Evolutionary conservation across 2,329 filamentous ascomycete genomes (phyloP).

Genomic region (Tolypocladium sp.): DNA sequence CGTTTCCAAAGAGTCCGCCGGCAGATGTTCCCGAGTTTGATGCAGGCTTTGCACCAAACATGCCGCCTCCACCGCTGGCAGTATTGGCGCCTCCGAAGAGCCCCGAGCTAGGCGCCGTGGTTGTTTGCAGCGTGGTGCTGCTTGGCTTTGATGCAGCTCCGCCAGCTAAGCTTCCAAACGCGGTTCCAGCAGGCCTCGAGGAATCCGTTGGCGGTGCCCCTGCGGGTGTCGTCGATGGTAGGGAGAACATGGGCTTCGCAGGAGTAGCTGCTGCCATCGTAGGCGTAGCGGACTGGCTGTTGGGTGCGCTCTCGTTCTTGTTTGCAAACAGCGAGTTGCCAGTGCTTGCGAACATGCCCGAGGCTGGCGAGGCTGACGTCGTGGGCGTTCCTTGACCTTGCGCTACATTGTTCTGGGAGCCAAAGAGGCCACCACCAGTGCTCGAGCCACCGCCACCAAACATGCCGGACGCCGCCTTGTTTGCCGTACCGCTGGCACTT

Average conservation of each 20-base stretch:
- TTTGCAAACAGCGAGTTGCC: constrained; percentile 20
- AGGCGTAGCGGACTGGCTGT: constrained; percentile 9
- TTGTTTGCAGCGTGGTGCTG: constrained; percentile 3
- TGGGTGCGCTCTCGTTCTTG: constrained; percentile 3
- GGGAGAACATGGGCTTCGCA: constrained; percentile 36
- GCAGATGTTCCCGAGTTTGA: constrained; percentile 10
- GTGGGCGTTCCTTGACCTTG: constrained; percentile 12
- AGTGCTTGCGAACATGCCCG: constrained; percentile 19
- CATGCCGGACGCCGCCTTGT: constrained; percentile 15
- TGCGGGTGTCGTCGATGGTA: constrained; percentile 37
- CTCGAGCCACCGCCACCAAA: constrained; percentile 11
- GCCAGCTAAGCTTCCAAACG: background rate
- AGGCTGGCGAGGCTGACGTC: constrained; percentile 14
- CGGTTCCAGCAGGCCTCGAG: constrained; percentile 15
- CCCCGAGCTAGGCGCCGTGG: constrained; percentile 10
- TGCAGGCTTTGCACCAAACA: constrained; percentile 14
- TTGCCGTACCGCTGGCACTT: constrained; percentile 4
- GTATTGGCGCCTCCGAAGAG: constrained; percentile 22
- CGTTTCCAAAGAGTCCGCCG: constrained; percentile 16
- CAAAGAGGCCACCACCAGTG: constrained; percentile 6
- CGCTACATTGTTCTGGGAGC: constrained; percentile 3
- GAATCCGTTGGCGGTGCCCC: constrained; percentile 39
- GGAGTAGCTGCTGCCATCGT: constrained; percentile 23
- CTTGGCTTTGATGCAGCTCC: background rate
- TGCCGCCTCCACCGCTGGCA: constrained; percentile 2